Evolutionary conservation across 2,329 filamentous ascomycete species (phyloP).

Genomic region (Dryadomyces quercus-mongolicae): DNA sequence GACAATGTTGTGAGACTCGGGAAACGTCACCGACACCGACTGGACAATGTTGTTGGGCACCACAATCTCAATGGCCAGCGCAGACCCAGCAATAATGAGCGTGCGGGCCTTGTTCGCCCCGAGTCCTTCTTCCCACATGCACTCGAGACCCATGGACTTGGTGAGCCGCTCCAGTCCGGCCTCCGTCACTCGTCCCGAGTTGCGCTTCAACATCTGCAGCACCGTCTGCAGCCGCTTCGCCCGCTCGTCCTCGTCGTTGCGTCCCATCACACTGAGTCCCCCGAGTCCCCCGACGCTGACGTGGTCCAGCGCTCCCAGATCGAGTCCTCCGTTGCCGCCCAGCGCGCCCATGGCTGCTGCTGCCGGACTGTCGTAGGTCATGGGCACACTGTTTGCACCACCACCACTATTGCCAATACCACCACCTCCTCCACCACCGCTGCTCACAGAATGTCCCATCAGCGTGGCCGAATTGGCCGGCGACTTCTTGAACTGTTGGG

Average conservation of each 20-base stretch:
- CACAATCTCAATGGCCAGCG: slow-evolving; percentile 48
- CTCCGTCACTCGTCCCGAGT: slow-evolving; percentile 58
- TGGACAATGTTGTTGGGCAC: slow-evolving; percentile 50
- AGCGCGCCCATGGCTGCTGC: slow-evolving; percentile 48
- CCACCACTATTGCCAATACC: neutral
- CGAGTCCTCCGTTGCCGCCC: slow-evolving; percentile 35
- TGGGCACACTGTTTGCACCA: slow-evolving; percentile 20
- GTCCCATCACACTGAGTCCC: slow-evolving; percentile 26
- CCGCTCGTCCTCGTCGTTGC: slow-evolving; percentile 33
- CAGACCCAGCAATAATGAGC: slow-evolving; percentile 49
- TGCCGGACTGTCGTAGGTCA: slow-evolving; percentile 54
- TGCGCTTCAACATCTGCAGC: slow-evolving; percentile 36
- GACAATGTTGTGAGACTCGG: slow-evolving; percentile 44
- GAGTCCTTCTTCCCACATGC: slow-evolving; percentile 43
- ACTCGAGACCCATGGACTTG: slow-evolving; percentile 53
- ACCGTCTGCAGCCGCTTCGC: slow-evolving; percentile 41
- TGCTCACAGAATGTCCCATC: slow-evolving; percentile 29
- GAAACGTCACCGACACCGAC: slow-evolving; percentile 50
- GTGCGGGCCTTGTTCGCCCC: slow-evolving; percentile 37
- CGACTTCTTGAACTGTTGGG: slow-evolving; percentile 52
- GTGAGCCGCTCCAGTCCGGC: slow-evolving; percentile 63
- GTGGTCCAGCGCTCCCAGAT: slow-evolving; percentile 36
- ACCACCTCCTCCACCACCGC: slow-evolving; percentile 4
- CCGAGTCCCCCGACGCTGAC: slow-evolving; percentile 36
- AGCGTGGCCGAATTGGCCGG: slow-evolving; percentile 40